Conservation (phyloP, 495 filamentous ascomycete species). For the Neurospora sp. region DNA sequence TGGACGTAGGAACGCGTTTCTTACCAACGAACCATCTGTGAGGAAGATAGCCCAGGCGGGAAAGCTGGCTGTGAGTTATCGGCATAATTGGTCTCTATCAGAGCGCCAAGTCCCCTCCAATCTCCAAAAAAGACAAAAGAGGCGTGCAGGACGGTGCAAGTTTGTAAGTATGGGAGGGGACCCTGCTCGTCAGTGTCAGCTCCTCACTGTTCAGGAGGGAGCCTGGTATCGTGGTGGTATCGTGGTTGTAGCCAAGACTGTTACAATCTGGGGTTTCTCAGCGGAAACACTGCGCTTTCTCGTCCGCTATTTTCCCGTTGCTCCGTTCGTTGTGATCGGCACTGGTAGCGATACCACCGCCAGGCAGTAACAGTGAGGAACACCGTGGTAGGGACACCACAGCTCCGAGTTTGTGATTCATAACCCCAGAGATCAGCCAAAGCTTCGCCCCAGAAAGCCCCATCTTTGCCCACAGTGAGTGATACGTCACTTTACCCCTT, state of each 20-base stretch:
- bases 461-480: not conserved
- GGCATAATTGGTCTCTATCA: not conserved
- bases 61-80: too few species aligned
- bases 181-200: not conserved
- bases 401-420: not conserved
- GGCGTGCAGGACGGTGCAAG: not conserved
- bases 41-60: too few species aligned
- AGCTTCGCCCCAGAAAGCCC: not conserved
- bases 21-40: too few species aligned
- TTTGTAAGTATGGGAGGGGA: not conserved
- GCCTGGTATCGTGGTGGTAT: not conserved
- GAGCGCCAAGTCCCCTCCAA: not conserved
- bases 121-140: not conserved
- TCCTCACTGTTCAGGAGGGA: too few species aligned
- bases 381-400: not conserved
- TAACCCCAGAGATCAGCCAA: not conserved
- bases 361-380: not conserved
- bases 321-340: too few species aligned
- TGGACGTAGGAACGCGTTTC: too few species aligned
- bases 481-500: not conserved
- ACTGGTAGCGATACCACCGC: too few species aligned
- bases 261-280: not conserved
- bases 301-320: not conserved
- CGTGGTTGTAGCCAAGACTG: not conserved
- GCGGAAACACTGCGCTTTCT: not conserved